Evolutionary conservation across 345 rosid genomes (phyloP).

Genomic region (Citrus sp.): DNA sequence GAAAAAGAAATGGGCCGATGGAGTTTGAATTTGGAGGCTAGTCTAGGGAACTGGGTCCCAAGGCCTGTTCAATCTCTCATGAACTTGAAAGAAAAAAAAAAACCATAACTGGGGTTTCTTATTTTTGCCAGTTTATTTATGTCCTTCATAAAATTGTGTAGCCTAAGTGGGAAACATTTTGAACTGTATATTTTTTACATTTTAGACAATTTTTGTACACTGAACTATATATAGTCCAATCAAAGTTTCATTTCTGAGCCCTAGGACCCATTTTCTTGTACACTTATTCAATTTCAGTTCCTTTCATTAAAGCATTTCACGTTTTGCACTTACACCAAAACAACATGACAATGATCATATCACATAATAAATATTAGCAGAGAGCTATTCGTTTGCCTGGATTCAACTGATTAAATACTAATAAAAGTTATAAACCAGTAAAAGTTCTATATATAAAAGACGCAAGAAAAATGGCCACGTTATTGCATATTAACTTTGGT

Average conservation of each 20-base stretch:
- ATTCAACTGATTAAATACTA: too few species aligned
- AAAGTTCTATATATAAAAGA: background rate
- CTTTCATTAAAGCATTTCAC: constrained; percentile 9
- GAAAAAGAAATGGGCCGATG: background rate
- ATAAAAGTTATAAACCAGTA: background rate
- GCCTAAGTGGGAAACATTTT: constrained; percentile 32
- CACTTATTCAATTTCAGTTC: background rate
- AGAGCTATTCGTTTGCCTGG: background rate
- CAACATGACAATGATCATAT: background rate
- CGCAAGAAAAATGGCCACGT: background rate
- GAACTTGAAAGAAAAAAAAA: background rate
- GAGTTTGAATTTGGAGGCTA: constrained; percentile 9
- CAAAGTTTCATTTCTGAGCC: constrained; percentile 5
- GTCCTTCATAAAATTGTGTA: constrained; percentile 29
- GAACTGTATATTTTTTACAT: constrained; percentile 27
- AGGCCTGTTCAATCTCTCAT: constrained; percentile 3
- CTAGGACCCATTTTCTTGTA: constrained; percentile 20
- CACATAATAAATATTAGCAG: background rate
- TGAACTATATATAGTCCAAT: constrained; percentile 7
- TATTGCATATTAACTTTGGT: background rate
- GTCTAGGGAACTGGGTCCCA: constrained; percentile 13
- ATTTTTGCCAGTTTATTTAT: constrained; percentile 15
- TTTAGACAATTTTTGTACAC: constrained; percentile 27
- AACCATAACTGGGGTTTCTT: constrained; percentile 4
- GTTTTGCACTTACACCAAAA: background rate